phyloP scores from a whole-genome alignment of 306 rosid species.

The Geum urbanum region DNA sequence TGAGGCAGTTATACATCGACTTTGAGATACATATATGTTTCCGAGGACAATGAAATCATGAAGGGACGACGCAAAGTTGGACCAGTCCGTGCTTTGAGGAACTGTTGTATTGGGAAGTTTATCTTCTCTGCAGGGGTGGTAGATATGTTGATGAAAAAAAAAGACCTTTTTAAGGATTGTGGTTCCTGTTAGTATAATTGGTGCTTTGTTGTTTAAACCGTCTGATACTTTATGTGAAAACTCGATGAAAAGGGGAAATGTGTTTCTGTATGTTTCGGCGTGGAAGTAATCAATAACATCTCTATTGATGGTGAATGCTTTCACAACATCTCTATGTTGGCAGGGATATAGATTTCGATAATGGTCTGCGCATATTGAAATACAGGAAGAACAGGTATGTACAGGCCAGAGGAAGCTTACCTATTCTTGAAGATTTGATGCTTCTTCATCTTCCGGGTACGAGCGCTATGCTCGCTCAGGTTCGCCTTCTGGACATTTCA shows the following conservation, averaged over 20 bases:
- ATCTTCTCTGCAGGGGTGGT: constrained; percentile 17
- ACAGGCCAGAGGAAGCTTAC: constrained; percentile 10
- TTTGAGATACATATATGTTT: constrained; percentile 17
- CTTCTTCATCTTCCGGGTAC: neutral
- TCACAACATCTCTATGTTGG: neutral
- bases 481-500: neutral
- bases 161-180: constrained; percentile 10
- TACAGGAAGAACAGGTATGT: neutral
- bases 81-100: constrained; percentile 14
- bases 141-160: constrained; percentile 21
- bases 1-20: neutral
- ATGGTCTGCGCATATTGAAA: neutral
- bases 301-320: neutral
- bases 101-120: constrained; percentile 16
- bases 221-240: neutral
- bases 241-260: neutral
- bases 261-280: constrained; percentile 7
- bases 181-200: constrained; percentile 13
- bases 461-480: too few relatives aligned
- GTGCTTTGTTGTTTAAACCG: constrained; percentile 20
- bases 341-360: neutral
- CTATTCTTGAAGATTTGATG: neutral
- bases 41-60: neutral
- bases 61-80: constrained; percentile 1
- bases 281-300: neutral